phyloP scores from a whole-genome alignment of 148 eudicot genomes.

The Arbutus unedo region DNA sequence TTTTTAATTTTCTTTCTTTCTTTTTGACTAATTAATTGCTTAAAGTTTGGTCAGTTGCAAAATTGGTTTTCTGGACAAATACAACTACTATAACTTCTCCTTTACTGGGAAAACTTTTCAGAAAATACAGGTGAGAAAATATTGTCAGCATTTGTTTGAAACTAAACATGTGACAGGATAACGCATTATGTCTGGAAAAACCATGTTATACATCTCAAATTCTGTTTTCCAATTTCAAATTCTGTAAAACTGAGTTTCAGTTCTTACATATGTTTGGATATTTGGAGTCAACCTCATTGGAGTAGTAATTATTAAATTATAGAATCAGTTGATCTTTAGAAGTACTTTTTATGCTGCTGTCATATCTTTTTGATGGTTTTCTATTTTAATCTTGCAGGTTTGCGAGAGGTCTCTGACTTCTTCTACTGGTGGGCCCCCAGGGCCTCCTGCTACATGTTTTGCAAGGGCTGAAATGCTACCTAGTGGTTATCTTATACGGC shows the following conservation, averaged over 20 bases:
- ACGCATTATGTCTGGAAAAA: not conserved
- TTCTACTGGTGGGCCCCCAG: constrained; percentile 51
- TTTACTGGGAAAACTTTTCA: not conserved
- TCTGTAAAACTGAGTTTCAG: not conserved
- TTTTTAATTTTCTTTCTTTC: not conserved
- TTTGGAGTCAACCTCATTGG: not conserved
- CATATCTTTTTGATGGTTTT: constrained; percentile 14
- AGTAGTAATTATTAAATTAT: not conserved
- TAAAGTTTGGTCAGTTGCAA: not conserved
- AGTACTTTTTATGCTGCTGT: constrained; percentile 8
- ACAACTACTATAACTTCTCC: not conserved
- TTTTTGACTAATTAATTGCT: not conserved
- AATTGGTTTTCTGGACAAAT: constrained; percentile 1
- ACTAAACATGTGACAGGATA: not conserved
- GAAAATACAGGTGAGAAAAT: not conserved
- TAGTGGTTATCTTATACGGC: constrained; percentile 55
- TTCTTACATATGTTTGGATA: not conserved
- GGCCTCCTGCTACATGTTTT: constrained; percentile 45
- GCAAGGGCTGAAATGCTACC: constrained; percentile 63
- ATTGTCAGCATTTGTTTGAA: not conserved
- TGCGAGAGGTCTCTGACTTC: constrained; percentile 58
- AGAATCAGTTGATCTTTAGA: not conserved
- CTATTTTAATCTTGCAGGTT: constrained; percentile 31
- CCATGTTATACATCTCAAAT: not conserved
- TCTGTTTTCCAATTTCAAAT: not conserved